Base-by-base conservation (phyloP, 495 filamentous ascomycete genomes). In the Venustampulla echinocandica region DNA sequence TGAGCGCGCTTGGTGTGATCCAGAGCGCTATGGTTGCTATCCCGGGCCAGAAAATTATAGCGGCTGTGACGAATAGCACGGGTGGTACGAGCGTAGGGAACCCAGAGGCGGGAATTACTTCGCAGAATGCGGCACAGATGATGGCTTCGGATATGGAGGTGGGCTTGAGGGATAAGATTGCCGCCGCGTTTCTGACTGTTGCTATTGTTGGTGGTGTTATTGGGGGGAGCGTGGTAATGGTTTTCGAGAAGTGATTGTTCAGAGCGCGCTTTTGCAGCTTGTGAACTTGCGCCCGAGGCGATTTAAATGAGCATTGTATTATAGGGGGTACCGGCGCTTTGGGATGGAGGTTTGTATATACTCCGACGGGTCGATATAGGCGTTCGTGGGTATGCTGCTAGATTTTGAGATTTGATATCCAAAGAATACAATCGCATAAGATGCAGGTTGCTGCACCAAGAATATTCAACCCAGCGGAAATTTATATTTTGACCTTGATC, bases 21-120 rank as follows among this genome's bases (percentile, higher is more conserved):
- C 73, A 81, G 55, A 75, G 76, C 4, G 64, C 73, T 7, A 56
- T 82, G 18, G 61, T 69, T 9, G 34, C 42, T 19, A 36, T 58
- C 19, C 56, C 65, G 69, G 38, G 87, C 27, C 7, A 30, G n/a
- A n/a, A 30, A n/a, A 30, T 30, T 30, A 6, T 23, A 20, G 37
- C 37, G 0, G 84, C 83, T 0, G 75, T 84, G 4, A 87, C 82
- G 2, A 64, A 77, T 23, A 54, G 66, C 11, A 73, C 69, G 0
- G 86, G 87, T 9, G 87, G 87, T 1, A 87, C 81, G 7, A 90
- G 85, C 56, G 67, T 69, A 37, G 87, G 87, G 0, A 65, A 90
- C 55, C 47, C 39, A 1, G 65, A 52, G 0, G 13, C 51, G 13
- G 50, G 50, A 54, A 10, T 40, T n/a, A 7, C 37, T n/a, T 10